Base-by-base conservation (phyloP, 2,329 filamentous ascomycete genomes). In the Colletotrichum eleusines region DNA sequence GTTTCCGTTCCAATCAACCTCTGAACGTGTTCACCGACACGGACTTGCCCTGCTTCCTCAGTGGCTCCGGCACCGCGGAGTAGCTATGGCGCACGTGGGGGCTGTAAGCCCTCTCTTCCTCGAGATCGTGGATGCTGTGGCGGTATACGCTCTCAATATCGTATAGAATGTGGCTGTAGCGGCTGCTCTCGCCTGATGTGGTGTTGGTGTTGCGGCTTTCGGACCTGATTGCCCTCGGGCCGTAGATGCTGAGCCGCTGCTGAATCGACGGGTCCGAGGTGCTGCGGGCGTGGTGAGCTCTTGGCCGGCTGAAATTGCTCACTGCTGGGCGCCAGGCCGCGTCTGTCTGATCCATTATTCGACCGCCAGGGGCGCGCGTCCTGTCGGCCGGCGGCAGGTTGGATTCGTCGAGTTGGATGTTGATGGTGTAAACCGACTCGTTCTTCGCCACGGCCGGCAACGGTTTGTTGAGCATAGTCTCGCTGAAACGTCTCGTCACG, bases 391-490 rank as follows among this genome's bases (percentile, higher is more conserved):
- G 66, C 3, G 54, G 46, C 11, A 72, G 14, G 35, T 66, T 72
- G 23, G 53, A 44, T 54, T 69, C 63, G 54, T 72, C 72, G 12
- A 73, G 60, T 31, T 71, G 66, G 9, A 71, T 73, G 4, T 72
- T 69, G 50, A 73, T 73, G 35, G 71, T 71, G 33, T 73, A 73
- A 11, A 73, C 63, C 16, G 70, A 73, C 16, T 71, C 20, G 12
- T 72, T 70, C 48, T 60, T 69, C 7, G 42, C 31, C 8, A 79
- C 73, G 5, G 71, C 67, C 6, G 78, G 77, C 12, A 79, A 69
- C 0, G 78, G 78, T 59, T 79, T 79, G 72, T 79, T 79, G 20
- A 79, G 65, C 3, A 26, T 63, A 12, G 26, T 40, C 9, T 54
- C 53, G 44, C 59, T 63, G 40, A 63, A 69, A 18, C 51, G 53